phyloP scores from a whole-genome alignment of 2,329 filamentous ascomycete species.

The Pezicula neosporulosa region DNA sequence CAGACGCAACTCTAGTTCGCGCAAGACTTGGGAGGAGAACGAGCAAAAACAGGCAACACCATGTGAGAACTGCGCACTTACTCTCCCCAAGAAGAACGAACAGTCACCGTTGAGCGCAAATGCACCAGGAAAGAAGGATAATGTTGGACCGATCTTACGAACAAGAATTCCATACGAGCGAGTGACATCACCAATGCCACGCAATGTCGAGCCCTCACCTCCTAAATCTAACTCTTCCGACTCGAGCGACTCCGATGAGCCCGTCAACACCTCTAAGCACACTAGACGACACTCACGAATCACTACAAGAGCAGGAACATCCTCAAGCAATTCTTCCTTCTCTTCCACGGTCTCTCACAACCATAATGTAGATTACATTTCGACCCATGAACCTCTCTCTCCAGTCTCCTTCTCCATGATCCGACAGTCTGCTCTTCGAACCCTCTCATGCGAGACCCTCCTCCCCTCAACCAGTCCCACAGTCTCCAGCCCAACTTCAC shows the following conservation, averaged over 20 bases:
- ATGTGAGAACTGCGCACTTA: conserved; percentile 67
- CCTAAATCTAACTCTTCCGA: conserved; percentile 24
- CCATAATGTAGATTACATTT: conserved; percentile 66
- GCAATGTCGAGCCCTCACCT: conserved; percentile 14
- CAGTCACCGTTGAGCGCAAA: conserved; percentile 5
- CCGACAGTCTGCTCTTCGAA: conserved; percentile 62
- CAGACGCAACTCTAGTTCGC: conserved; percentile 56
- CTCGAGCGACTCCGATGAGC: conserved; percentile 22
- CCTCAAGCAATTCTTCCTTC: conserved; percentile 34
- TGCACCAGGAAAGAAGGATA: conserved; percentile 12
- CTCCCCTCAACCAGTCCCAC: conserved; percentile 45
- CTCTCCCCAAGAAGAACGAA: conserved; percentile 48
- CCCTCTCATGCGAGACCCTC: conserved; percentile 63
- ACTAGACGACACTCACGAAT: conserved; percentile 12
- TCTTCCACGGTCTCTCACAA: conserved; percentile 48
- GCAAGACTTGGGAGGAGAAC: conserved; percentile 62
- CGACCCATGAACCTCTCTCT: conserved; percentile 60
- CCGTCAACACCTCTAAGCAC: conserved; percentile 12
- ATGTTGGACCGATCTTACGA: conserved; percentile 50
- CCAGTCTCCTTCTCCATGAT: conserved; percentile 64
- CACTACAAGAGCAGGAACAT: conserved; percentile 16
- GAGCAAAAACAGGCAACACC: conserved; percentile 60
- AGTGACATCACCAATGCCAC: conserved; percentile 32
- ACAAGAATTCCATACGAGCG: conserved; percentile 58
- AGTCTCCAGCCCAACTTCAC: conserved; percentile 34